A percentile compares a stretch with the other conserved stretches of the same genome.
phyloP scores from a whole-genome alignment of 306 rosid species.

The Cucurbita argyrosperma region DNA sequence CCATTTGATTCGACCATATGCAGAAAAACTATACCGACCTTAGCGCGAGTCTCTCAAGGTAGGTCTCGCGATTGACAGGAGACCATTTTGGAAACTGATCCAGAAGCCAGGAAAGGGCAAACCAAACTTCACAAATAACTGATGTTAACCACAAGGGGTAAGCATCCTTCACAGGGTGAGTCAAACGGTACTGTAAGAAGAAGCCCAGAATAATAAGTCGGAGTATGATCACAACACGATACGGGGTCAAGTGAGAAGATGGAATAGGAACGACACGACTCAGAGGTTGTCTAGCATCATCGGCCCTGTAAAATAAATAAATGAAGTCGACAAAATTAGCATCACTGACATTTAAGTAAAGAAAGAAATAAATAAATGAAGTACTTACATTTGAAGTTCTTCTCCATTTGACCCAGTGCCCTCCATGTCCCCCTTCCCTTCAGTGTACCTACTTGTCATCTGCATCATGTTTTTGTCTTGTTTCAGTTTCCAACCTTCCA shows the following conservation, averaged over 20 bases:
- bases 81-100: constrained; percentile 99
- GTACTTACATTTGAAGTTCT: constrained; percentile 80
- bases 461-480: constrained; percentile 78
- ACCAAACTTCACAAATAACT: constrained; percentile 99
- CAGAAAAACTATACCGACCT: constrained; percentile 35
- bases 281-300: constrained; percentile 91
- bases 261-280: constrained; percentile 85
- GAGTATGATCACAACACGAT: constrained; percentile 75
- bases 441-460: constrained; percentile 56
- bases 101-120: constrained; percentile 90
- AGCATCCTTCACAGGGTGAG: constrained; percentile 95
- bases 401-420: constrained; percentile 98
- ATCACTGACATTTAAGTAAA: neutral
- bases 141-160: constrained; percentile 85
- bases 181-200: constrained; percentile 88
- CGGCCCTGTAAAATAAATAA: constrained; percentile 46
- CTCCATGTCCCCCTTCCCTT: constrained; percentile 91
- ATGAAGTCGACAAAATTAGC: neutral
- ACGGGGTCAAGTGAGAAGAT: constrained; percentile 85
- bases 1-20: neutral
- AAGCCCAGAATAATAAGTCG: constrained; percentile 90
- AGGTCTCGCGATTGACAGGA: constrained; percentile 93
- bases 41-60: constrained; percentile 70
- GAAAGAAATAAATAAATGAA: neutral
- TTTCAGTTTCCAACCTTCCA: constrained; percentile 96